Percentiles rank a stretch among this genome's conserved stretches.
Conservation (phyloP, 441 rosid species). For the Gossypium trilobum region DNA sequence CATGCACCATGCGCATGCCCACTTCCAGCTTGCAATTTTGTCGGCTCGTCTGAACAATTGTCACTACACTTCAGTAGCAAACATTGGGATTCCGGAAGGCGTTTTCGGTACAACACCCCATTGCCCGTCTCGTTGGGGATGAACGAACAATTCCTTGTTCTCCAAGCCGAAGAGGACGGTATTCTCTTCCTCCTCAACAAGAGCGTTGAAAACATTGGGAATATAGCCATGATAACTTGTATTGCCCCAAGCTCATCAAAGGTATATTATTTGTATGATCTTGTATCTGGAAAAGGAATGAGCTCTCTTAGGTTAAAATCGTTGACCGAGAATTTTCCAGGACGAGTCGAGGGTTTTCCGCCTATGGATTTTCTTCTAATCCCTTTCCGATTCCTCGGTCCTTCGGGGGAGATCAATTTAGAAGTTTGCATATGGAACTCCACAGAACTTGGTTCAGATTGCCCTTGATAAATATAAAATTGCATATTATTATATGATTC, state of each 20-base stretch:
- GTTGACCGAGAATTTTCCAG: slow-evolving; percentile 21
- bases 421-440: slow-evolving; percentile 24
- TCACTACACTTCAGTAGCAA: slow-evolving; percentile 23
- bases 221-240: slow-evolving; percentile 25
- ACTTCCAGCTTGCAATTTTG: slow-evolving; percentile 21
- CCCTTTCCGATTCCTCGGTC: slow-evolving; percentile 22
- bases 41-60: slow-evolving; percentile 25
- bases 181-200: slow-evolving; percentile 30
- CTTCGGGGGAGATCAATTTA: slow-evolving; percentile 22
- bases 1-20: slow-evolving; percentile 28
- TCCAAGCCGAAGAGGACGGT: slow-evolving; percentile 33
- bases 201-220: slow-evolving; percentile 19
- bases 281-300: slow-evolving; percentile 22
- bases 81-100: slow-evolving; percentile 26
- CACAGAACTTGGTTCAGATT: slow-evolving; percentile 5
- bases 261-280: slow-evolving; percentile 22
- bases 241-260: slow-evolving; percentile 25
- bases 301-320: slow-evolving; percentile 28
- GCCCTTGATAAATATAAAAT: not conserved
- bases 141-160: slow-evolving; percentile 22
- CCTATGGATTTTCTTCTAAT: slow-evolving; percentile 25
- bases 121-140: slow-evolving; percentile 12
- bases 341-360: slow-evolving; percentile 25
- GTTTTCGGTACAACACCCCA: slow-evolving; percentile 24
- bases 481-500: not conserved